phyloP scores from a whole-genome alignment of 2,329 filamentous ascomycete species.

The Alternaria ventricosa region DNA sequence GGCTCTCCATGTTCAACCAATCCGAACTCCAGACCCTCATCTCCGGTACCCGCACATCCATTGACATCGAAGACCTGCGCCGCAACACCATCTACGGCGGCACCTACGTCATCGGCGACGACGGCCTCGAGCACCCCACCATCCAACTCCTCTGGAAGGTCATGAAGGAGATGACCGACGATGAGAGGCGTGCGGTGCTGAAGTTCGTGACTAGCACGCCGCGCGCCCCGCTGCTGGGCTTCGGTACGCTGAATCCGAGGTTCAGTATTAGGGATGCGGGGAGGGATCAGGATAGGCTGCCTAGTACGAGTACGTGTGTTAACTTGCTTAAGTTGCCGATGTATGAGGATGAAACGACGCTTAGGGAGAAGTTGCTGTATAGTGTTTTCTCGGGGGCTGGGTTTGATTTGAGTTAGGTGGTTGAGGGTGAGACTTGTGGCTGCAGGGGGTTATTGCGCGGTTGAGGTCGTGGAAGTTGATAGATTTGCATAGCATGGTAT shows the following conservation, averaged over 20 bases:
- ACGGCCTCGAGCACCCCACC: slow-evolving; percentile 83
- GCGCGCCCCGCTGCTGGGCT: slow-evolving; percentile 86
- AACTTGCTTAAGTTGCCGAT: slow-evolving; percentile 91
- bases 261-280: slow-evolving; percentile 92
- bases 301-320: slow-evolving; percentile 94
- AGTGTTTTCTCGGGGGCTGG: slow-evolving; percentile 89
- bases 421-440: neutral
- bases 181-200: slow-evolving; percentile 81
- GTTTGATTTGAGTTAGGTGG: slow-evolving; percentile 68
- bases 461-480: no score
- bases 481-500: no score
- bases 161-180: slow-evolving; percentile 76
- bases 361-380: slow-evolving; percentile 85
- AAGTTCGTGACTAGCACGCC: slow-evolving; percentile 97
- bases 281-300: slow-evolving; percentile 75
- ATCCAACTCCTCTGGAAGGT: slow-evolving; percentile 91
- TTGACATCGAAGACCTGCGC: slow-evolving; percentile 86
- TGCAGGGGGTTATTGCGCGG: neutral
- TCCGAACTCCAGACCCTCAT: slow-evolving; percentile 91
- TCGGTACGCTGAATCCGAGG: slow-evolving; percentile 79
- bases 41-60: slow-evolving; percentile 82
- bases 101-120: slow-evolving; percentile 87
- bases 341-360: slow-evolving; percentile 69
- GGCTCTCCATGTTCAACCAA: slow-evolving; percentile 99
- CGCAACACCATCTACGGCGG: slow-evolving; percentile 86